These are phyloP conservation scores for Trichoderma sp. DNA, from an alignment of 2,329 filamentous ascomycete species.

Conservation along the genomic window DNA sequence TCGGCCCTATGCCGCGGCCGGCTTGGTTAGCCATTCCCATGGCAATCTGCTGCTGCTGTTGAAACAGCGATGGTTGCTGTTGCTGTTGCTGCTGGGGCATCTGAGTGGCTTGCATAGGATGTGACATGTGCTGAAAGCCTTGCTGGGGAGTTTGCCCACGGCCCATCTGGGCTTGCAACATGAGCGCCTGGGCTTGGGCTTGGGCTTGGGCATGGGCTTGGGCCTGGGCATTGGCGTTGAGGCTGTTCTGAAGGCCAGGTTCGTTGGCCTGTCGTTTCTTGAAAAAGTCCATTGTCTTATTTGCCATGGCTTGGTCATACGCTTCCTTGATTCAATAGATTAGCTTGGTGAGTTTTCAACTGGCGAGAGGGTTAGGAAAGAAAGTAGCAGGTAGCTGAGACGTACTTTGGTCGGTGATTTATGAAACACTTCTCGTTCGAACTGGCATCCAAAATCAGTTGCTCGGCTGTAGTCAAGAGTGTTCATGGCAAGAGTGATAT, in stretches of 20 bases:
- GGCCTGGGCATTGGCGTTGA: constrained; percentile 48
- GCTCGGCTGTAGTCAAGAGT: constrained; percentile 45
- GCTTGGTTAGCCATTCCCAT: constrained; percentile 41
- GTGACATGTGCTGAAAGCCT: constrained; percentile 60
- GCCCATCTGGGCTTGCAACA: constrained; percentile 56
- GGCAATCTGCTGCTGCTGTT: constrained; percentile 37
- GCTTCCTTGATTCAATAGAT: constrained; percentile 41
- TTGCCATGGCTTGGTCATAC: constrained; percentile 53
- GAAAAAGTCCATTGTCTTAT: constrained; percentile 52
- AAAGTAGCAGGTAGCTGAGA: neutral
- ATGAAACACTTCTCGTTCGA: constrained; percentile 52
- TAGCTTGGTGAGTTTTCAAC: neutral
- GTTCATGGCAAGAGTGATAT: constrained; percentile 50
- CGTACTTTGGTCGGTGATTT: constrained; percentile 53
- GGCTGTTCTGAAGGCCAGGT: constrained; percentile 50
- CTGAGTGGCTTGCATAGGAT: constrained; percentile 49
- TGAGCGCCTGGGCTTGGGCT: constrained; percentile 42
- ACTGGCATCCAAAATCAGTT: constrained; percentile 45
- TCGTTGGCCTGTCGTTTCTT: constrained; percentile 54
- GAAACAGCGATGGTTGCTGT: constrained; percentile 32
- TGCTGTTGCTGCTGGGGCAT: constrained; percentile 32
- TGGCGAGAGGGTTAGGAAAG: neutral
- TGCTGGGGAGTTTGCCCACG: constrained; percentile 54
- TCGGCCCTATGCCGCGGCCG: constrained; percentile 46
- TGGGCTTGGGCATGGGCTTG: constrained; percentile 44